A percentile compares a stretch with the other conserved stretches of the same genome.
These are phyloP conservation scores for Hemisphaericaspora xylofermentans DNA, from an alignment of 1,139 yeast species.

Conservation along the genomic window DNA sequence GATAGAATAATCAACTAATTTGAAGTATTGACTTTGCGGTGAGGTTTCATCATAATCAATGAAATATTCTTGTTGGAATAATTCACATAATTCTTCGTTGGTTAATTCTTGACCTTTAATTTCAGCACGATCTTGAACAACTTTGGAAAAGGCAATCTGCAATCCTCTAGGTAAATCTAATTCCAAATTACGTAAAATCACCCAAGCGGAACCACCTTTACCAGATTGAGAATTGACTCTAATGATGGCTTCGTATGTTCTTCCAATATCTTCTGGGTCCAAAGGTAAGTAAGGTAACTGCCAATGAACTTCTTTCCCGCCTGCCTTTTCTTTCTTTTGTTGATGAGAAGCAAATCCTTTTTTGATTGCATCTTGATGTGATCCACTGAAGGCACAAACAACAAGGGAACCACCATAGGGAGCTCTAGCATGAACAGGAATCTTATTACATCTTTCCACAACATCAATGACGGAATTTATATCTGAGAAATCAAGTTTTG, in stretches of 20 bases:
- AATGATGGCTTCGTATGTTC: slow-evolving; percentile 51
- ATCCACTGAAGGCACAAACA: slow-evolving; percentile 50
- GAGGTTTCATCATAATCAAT: slow-evolving; percentile 48
- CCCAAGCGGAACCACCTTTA: slow-evolving; percentile 54
- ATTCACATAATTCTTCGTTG: slow-evolving; percentile 39
- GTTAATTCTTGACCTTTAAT: slow-evolving; percentile 45
- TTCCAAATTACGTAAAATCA: slow-evolving; percentile 45
- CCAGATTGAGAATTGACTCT: slow-evolving; percentile 53
- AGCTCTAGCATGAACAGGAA: slow-evolving; percentile 48
- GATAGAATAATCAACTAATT: slow-evolving; percentile 53
- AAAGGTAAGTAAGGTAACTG: slow-evolving; percentile 49
- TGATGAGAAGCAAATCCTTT: slow-evolving; percentile 42
- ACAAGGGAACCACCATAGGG: slow-evolving; percentile 51
- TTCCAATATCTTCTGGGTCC: slow-evolving; percentile 50
- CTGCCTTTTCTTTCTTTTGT: slow-evolving; percentile 26
- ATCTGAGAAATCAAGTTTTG: slow-evolving; percentile 46
- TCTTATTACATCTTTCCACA: slow-evolving; percentile 48
- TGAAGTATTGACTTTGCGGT: slow-evolving; percentile 28
- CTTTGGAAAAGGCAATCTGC: slow-evolving; percentile 42
- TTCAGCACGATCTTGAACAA: slow-evolving; percentile 45
- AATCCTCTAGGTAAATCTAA: slow-evolving; percentile 48
- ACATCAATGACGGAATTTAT: slow-evolving; percentile 40
- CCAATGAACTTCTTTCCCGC: slow-evolving; percentile 32
- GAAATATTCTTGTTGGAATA: slow-evolving; percentile 46
- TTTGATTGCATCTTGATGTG: slow-evolving; percentile 52